Evolutionary conservation across 2,329 filamentous ascomycete species (phyloP).

Genomic region (Parasarocladium wereldwijsianum): DNA sequence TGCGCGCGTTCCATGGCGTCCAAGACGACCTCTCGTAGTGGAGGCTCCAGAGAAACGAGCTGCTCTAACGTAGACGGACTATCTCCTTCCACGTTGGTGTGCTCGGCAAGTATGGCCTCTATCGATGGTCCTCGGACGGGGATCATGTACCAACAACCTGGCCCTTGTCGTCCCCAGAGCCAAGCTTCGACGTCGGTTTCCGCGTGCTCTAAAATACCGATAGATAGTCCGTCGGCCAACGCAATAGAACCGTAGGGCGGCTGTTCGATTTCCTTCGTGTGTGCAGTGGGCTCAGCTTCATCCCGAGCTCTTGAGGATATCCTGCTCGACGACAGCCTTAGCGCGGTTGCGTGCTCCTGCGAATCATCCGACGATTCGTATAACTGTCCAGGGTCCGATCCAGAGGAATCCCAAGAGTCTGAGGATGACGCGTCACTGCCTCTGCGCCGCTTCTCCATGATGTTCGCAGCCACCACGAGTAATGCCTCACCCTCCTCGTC

Average conservation of each 20-base stretch:
- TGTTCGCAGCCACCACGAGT: neutral
- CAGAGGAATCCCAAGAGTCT: neutral
- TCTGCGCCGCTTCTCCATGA: neutral
- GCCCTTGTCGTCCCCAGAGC: neutral
- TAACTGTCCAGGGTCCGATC: neutral
- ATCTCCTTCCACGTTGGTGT: neutral
- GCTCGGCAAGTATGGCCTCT: neutral
- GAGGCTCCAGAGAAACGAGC: neutral
- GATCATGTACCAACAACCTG: neutral
- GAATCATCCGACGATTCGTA: too few relatives aligned
- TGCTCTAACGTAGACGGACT: neutral
- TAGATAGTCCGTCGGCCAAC: neutral
- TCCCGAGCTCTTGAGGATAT: neutral
- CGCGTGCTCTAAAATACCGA: neutral
- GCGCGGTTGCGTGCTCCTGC: neutral
- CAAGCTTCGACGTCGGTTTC: neutral
- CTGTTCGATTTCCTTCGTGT: neutral
- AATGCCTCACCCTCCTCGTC: neutral
- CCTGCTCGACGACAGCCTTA: neutral
- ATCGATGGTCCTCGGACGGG: neutral
- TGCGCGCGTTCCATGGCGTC: neutral
- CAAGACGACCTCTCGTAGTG: neutral
- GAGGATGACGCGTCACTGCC: neutral
- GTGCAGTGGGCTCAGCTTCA: neutral
- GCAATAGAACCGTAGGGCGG: neutral